These are phyloP conservation scores for Trifolium pratense DNA, from an alignment of 306 rosid genomes.

Conservation along the genomic window DNA sequence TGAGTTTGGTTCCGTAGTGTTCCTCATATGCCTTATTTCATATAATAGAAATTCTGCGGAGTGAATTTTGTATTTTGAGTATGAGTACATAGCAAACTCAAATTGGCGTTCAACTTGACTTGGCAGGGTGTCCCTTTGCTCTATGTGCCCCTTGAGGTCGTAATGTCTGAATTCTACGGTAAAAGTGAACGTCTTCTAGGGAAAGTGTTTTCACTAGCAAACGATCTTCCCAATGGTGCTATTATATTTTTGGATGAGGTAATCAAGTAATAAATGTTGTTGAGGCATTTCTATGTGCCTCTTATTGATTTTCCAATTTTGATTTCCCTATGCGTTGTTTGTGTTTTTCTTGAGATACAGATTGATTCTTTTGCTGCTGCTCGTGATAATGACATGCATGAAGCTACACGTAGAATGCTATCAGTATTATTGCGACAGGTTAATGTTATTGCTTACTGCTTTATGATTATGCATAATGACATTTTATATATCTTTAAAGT, in stretches of 20 bases:
- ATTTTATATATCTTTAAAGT: slow-evolving; percentile 2
- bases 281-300: slow-evolving; percentile 8
- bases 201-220: slow-evolving; percentile 80
- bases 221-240: slow-evolving; percentile 76
- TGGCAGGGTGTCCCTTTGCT: slow-evolving; percentile 85
- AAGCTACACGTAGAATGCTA: slow-evolving; percentile 86
- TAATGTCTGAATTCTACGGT: slow-evolving; percentile 86
- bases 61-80: not conserved
- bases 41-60: not conserved
- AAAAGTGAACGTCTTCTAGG: slow-evolving; percentile 90
- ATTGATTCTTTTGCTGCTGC: slow-evolving; percentile 83
- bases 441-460: slow-evolving; percentile 32
- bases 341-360: slow-evolving; percentile 45
- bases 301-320: slow-evolving; percentile 9
- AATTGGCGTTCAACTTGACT: slow-evolving; percentile 33
- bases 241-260: slow-evolving; percentile 93
- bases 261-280: slow-evolving; percentile 35
- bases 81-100: slow-evolving; percentile 31
- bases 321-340: slow-evolving; percentile 18
- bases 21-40: not conserved
- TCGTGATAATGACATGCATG: slow-evolving; percentile 86
- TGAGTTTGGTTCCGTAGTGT: not conserved
- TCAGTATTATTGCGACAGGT: slow-evolving; percentile 65
- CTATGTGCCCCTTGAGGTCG: slow-evolving; percentile 85
- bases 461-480: slow-evolving; percentile 20